These are phyloP conservation scores for Xerocomus spinulosus DNA, from an alignment of 768 basidiomycete genomes.

Conservation along the genomic window DNA sequence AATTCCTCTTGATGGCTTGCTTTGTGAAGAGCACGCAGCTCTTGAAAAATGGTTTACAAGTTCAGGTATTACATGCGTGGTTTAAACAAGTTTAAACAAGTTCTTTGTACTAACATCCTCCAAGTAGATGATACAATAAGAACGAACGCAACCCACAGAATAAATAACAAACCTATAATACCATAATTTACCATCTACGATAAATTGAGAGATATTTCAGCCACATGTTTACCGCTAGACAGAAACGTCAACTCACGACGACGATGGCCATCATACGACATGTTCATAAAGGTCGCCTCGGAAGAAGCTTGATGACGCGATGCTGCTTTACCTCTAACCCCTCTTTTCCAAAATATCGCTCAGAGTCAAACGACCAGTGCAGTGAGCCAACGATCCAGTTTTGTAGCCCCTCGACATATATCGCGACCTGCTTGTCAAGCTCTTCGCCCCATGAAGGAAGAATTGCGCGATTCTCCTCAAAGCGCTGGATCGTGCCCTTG, in stretches of 20 bases:
- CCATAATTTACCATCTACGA: conserved; percentile 7
- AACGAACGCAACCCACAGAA: conserved; percentile 8
- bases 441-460: conserved; percentile 62
- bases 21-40: no score
- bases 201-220: not conserved
- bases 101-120: not conserved
- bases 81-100: not conserved
- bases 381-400: conserved; percentile 71
- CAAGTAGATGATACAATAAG: conserved; percentile 9
- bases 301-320: conserved; percentile 49
- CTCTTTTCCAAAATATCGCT: conserved; percentile 61
- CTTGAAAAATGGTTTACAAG: not conserved
- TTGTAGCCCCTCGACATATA: conserved; percentile 59
- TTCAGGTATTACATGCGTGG: not conserved
- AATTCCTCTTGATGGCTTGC: not conserved
- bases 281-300: conserved; percentile 27
- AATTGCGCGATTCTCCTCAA: conserved; percentile 41
- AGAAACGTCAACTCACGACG: not conserved
- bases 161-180: conserved; percentile 2
- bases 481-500: conserved; percentile 48
- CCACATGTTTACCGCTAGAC: not conserved
- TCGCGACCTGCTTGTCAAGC: conserved; percentile 52
- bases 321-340: conserved; percentile 52
- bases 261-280: no score
- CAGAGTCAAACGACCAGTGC: conserved; percentile 69